These are phyloP conservation scores for Beauveria caledonica DNA, from an alignment of 2,329 filamentous ascomycete genomes.

Conservation along the genomic window DNA sequence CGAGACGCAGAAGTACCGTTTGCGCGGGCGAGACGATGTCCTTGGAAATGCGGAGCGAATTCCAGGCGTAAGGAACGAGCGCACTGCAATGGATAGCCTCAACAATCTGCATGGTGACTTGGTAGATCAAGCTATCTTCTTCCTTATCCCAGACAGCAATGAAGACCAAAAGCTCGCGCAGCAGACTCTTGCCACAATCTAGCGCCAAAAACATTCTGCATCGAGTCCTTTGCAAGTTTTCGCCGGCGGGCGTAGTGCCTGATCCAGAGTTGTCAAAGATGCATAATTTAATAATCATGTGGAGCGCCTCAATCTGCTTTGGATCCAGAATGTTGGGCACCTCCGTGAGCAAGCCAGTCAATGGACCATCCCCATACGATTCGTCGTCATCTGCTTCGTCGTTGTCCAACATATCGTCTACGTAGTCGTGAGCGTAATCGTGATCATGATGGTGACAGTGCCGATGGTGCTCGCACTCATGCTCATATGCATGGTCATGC, in stretches of 20 bases:
- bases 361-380: constrained; percentile 69
- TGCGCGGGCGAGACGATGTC: constrained; percentile 95
- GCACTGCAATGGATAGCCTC: constrained; percentile 86
- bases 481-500: constrained; percentile 32
- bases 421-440: constrained; percentile 36
- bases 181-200: constrained; percentile 80
- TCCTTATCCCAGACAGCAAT: constrained; percentile 95
- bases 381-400: constrained; percentile 67
- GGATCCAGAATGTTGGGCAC: constrained; percentile 91
- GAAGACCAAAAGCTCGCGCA: constrained; percentile 88
- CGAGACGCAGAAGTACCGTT: constrained; percentile 81
- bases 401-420: constrained; percentile 53
- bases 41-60: constrained; percentile 83
- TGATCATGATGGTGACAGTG: constrained; percentile 26
- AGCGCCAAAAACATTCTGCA: constrained; percentile 85
- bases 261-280: constrained; percentile 77
- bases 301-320: constrained; percentile 89
- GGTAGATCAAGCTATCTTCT: constrained; percentile 89
- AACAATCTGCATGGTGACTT: constrained; percentile 93
- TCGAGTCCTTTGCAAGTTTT: constrained; percentile 82
- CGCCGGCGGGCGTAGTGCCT: constrained; percentile 55
- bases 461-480: constrained; percentile 27
- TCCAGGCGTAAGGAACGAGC: constrained; percentile 85
- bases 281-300: constrained; percentile 95
- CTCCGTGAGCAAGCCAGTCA: constrained; percentile 81